Evolutionary conservation across 495 filamentous ascomycete genomes (phyloP).

Genomic region (Aspergillus biplanus): DNA sequence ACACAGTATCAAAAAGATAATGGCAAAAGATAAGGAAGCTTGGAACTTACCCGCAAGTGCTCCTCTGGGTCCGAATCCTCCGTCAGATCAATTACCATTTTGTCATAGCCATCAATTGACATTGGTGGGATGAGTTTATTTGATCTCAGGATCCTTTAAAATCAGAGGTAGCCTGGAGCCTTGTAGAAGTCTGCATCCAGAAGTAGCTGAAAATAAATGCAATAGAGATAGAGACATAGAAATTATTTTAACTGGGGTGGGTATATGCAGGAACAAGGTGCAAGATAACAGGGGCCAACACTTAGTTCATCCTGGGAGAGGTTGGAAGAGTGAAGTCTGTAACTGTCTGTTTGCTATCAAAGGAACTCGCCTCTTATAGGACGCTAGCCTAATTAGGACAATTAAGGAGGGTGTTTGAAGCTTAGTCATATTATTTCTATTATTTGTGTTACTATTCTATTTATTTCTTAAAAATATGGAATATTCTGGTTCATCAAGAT

Average conservation of each 20-base stretch:
- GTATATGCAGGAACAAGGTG: not conserved
- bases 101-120: not conserved
- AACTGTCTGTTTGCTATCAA: not conserved
- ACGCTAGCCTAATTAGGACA: constrained; percentile 6
- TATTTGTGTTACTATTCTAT: not conserved
- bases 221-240: no score
- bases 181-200: not conserved
- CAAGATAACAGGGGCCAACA: no score
- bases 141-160: not conserved
- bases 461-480: not conserved
- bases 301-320: no score
- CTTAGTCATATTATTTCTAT: not conserved
- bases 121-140: not conserved
- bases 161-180: not conserved
- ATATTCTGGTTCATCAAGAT: no score
- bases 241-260: not conserved
- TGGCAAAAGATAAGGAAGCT: not conserved
- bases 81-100: constrained; percentile 32
- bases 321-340: not conserved
- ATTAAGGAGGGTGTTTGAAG: not conserved
- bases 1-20: not conserved
- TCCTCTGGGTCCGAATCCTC: constrained; percentile 30
- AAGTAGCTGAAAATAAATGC: no score
- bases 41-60: constrained; percentile 11
- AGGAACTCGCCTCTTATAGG: not conserved